These are phyloP conservation scores for Malus sylvestris DNA, from an alignment of 306 rosid genomes.

Conservation along the genomic window DNA sequence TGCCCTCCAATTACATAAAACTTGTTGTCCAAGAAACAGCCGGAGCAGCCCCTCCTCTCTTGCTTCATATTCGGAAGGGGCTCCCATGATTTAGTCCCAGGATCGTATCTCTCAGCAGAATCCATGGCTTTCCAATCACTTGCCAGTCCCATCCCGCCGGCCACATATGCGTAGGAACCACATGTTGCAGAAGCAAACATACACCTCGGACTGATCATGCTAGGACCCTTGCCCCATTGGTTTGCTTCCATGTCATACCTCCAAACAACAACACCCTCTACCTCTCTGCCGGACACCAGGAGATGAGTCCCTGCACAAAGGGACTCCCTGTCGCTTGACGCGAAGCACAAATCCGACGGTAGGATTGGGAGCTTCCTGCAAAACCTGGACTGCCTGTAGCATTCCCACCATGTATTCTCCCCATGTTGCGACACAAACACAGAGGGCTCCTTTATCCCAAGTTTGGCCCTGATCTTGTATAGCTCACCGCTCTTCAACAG, in stretches of 20 bases:
- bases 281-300: constrained; percentile 58
- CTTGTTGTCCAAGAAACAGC: constrained; percentile 69
- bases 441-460: constrained; percentile 55
- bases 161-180: constrained; percentile 54
- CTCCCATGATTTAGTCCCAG: constrained; percentile 45
- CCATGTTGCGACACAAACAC: constrained; percentile 69
- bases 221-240: constrained; percentile 65
- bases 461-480: constrained; percentile 45
- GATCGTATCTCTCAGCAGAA: constrained; percentile 61
- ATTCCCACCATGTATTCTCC: constrained; percentile 66
- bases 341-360: constrained; percentile 47
- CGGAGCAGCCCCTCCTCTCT: constrained; percentile 52
- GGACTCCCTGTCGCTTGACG: constrained; percentile 59
- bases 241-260: constrained; percentile 37
- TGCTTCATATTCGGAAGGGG: constrained; percentile 55
- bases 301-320: constrained; percentile 73
- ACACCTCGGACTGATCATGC: constrained; percentile 61
- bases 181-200: constrained; percentile 76
- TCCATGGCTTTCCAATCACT: constrained; percentile 27
- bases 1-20: constrained; percentile 78
- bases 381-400: constrained; percentile 43
- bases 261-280: constrained; percentile 57
- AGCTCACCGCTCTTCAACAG: constrained; percentile 56
- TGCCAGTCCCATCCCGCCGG: constrained; percentile 54
- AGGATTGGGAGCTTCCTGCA: constrained; percentile 51